Base-by-base conservation (phyloP, 306 rosid genomes). In the Senna siamea region DNA sequence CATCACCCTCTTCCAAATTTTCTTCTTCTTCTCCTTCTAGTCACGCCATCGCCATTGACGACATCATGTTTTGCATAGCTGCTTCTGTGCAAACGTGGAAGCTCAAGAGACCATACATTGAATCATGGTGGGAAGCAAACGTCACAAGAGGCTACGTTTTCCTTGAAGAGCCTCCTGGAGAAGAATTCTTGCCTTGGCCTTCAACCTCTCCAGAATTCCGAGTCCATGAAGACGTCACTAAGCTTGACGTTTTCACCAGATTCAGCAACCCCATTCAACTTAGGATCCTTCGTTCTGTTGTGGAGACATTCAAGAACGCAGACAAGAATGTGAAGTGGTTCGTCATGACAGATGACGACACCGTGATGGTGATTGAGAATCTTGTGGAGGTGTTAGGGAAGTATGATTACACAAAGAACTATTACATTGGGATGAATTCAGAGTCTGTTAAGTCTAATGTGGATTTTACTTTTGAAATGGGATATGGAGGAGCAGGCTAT, bases 291-390 rank as follows among this genome's bases (percentile, higher is more conserved):
- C 65, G 75, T 3, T 66, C 85, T 0, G 37, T 88, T 13, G 4
- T 74, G 77, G 89, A 88, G 54, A 58, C 77, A 0, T 79, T 69
- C 2, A 56, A 75, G 50, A 43, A 85, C n/a, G 76, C 82, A 5
- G 86, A 81, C 22, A 20, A 62, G 20, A 30, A 54, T 18, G 82
- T 75, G 48, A 85, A 84, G 63, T 85, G 92, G 92, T 88, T 60
- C 12, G 89, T 85, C 2, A 78, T 79, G 86, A 64, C 82, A 0
- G 92, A 88, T 22, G 89, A 83, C 26, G 89, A 85, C 56, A 88
- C 85, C 0, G 22, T 85, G 4, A 7, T 88, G 0, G 72, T 66
- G 9, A n/a, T 79, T 11, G 89, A 88, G 35, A 88, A 88, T 28
- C 57, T 85, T 26, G 85, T 81, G 12, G 69, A 70, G 60, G 81